phyloP scores from a whole-genome alignment of 345 rosid species.

The Brassica juncea region DNA sequence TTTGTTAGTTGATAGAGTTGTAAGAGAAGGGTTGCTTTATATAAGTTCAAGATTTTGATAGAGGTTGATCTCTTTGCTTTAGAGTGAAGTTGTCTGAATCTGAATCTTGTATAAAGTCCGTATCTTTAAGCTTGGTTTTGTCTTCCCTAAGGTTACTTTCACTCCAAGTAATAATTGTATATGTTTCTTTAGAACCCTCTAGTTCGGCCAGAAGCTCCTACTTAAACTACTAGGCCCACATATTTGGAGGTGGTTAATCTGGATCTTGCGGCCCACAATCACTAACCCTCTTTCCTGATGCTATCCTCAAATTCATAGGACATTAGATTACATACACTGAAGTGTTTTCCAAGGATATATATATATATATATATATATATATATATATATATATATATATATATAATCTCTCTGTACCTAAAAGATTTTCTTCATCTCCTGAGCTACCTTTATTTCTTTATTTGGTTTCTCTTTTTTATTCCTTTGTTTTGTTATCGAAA shows the following conservation, averaged over 20 bases:
- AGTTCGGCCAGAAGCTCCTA: background rate
- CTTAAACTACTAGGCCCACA: background rate
- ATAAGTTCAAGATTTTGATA: constrained; percentile 19
- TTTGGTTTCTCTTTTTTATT: background rate
- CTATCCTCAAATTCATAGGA: background rate
- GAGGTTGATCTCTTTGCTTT: constrained; percentile 28
- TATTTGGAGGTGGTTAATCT: constrained; percentile 14
- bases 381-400: background rate
- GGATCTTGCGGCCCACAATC: background rate
- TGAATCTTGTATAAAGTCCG: constrained; percentile 26
- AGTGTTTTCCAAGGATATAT: constrained; percentile 24
- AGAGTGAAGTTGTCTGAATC: constrained; percentile 37
- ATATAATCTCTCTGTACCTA: constrained; percentile 35
- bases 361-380: no score
- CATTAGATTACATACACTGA: constrained; percentile 11
- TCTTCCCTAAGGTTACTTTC: constrained; percentile 29
- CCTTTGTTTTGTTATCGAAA: background rate
- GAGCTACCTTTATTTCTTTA: background rate
- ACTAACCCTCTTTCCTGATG: background rate
- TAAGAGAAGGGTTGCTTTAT: constrained; percentile 28
- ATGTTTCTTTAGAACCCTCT: background rate
- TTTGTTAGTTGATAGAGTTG: constrained; percentile 7
- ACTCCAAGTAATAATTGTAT: constrained; percentile 31
- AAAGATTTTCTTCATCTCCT: constrained; percentile 25
- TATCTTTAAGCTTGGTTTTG: constrained; percentile 40